Base-by-base conservation (phyloP, 805 yeast genomes). In the Schizosaccharomyces pombe region DNA sequence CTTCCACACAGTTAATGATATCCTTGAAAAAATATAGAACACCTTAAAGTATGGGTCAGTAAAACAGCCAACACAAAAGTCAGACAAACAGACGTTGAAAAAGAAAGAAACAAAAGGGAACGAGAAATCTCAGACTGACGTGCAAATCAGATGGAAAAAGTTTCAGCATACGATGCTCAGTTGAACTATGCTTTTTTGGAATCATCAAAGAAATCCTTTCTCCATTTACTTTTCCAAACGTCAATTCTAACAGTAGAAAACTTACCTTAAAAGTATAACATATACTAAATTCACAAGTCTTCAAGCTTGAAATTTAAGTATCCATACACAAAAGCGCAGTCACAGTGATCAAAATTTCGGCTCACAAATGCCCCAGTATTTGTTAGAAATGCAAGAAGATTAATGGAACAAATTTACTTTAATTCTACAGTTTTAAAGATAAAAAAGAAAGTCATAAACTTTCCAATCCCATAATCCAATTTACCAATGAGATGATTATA, bases 51-150 rank as follows among this genome's bases (percentile, higher is more conserved):
- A n/a, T n/a, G n/a, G n/a, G n/a, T n/a, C n/a, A n/a, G n/a, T n/a
- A n/a, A n/a, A n/a, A n/a, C n/a, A n/a, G n/a, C n/a, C n/a, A n/a
- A n/a, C n/a, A n/a, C n/a, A n/a, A n/a, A n/a, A n/a, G n/a, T n/a
- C n/a, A n/a, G n/a, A n/a, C 12, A 12, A n/a, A 37, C 11, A 37
- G 22, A 37, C 6, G 14, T 19, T 8, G 22, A 1, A 14, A 37
- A 37, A 11, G 9, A 37, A 37, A 37, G 43, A 19, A 37, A 37
- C 5, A 37, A 24, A 37, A 37, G 43, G 11, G 5, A 24, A 37
- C 22, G 24, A 8, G 22, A 37, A 37, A 8, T 37, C 49, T 43
- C 49, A 43, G 49, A 43, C 49, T 43, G 49, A 43, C 49, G 49
- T 43, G 49, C 49, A 43, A 43, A 43, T 43, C 49, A 26, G n/a